A percentile compares a stretch with the other conserved stretches of the same genome.
Evolutionary conservation across 2,329 filamentous ascomycete species (phyloP).

Genomic region (Phoma sp.): DNA sequence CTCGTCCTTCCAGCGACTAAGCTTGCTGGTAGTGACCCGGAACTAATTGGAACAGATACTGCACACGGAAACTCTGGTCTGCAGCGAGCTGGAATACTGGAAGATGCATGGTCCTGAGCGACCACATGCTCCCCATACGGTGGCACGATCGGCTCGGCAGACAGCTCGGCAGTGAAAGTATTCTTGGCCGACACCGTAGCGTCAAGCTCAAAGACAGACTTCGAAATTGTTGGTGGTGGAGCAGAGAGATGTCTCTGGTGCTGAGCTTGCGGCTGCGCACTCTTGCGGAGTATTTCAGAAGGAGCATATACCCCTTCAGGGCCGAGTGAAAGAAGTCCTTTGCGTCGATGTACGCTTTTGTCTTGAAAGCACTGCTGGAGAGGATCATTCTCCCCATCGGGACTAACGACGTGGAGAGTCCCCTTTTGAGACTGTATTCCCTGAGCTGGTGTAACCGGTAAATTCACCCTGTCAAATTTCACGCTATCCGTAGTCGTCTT

Average conservation of each 20-base stretch:
- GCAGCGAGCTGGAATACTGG: background rate
- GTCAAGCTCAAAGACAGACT: conserved; percentile 25
- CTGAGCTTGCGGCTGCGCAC: background rate
- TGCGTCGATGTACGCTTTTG: too few species aligned
- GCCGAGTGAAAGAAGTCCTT: background rate
- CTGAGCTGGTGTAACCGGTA: background rate
- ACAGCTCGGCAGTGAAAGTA: conserved; percentile 28
- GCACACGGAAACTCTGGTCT: conserved; percentile 9
- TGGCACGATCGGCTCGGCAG: conserved; percentile 11
- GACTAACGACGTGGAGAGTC: background rate
- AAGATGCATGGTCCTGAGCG: background rate
- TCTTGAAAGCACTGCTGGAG: background rate
- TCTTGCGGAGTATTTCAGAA: background rate
- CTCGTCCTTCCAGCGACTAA: conserved; percentile 26
- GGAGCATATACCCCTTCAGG: background rate
- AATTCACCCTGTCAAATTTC: background rate
- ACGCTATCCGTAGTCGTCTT: background rate
- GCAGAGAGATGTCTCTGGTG: conserved; percentile 8
- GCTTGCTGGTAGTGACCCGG: conserved; percentile 24
- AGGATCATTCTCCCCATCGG: background rate
- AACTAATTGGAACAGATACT: conserved; percentile 2
- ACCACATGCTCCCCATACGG: background rate
- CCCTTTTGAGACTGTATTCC: conserved; percentile 6
- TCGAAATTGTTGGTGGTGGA: background rate
- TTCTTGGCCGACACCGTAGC: background rate